Percentiles rank a stretch among this genome's conserved stretches.
phyloP scores from a whole-genome alignment of 2,329 filamentous ascomycete genomes.

The Colletotrichum scovillei region DNA sequence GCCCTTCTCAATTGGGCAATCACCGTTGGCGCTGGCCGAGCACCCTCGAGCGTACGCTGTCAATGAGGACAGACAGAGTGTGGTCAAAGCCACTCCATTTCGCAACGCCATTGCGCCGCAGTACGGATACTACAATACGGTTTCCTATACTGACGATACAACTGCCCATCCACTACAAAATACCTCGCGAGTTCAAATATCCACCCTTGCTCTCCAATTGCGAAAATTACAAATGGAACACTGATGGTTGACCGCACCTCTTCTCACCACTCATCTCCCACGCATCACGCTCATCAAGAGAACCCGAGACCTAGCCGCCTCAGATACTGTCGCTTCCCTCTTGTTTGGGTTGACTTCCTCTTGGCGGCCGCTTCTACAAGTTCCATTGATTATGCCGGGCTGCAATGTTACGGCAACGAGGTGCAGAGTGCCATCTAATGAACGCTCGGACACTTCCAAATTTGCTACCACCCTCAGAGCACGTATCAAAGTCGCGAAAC shows the following conservation, averaged over 20 bases:
- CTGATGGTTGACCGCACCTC: not conserved
- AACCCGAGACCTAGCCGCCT: not conserved
- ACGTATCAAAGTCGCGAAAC: constrained; percentile 31
- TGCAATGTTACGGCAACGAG: constrained; percentile 20
- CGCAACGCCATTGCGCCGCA: not conserved
- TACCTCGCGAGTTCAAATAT: not conserved
- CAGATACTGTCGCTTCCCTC: constrained; percentile 8
- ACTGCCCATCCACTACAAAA: not conserved
- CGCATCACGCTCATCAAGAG: constrained; percentile 4
- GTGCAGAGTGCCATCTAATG: constrained; percentile 31
- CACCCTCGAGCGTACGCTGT: constrained; percentile 13
- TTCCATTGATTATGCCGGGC: constrained; percentile 4
- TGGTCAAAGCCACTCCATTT: constrained; percentile 26
- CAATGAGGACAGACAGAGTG: constrained; percentile 17
- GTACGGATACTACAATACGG: not conserved
- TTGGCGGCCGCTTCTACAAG: constrained; percentile 7
- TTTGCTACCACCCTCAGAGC: constrained; percentile 20
- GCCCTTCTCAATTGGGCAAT: constrained; percentile 24
- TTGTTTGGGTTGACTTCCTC: constrained; percentile 10
- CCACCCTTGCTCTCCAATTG: not conserved
- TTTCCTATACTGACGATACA: not conserved
- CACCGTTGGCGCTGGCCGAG: constrained; percentile 1
- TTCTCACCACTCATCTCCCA: constrained; percentile 29
- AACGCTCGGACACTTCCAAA: constrained; percentile 34
- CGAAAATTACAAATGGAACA: constrained; percentile 1